Conservation (phyloP, 257 asterid genomes). For the Solanum peruvianum region DNA sequence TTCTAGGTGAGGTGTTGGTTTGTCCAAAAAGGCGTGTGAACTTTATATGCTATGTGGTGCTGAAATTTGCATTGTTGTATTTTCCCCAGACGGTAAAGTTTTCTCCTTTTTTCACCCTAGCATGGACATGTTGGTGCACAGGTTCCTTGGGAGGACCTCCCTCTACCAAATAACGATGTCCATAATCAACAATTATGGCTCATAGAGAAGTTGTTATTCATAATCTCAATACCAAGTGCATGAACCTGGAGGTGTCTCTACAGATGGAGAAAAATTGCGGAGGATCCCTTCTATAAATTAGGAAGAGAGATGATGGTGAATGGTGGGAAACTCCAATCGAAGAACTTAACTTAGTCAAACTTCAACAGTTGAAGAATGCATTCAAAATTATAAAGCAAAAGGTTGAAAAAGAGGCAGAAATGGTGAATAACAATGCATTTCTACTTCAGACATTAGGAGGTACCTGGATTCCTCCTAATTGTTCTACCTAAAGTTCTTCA, state of each 20-base stretch:
- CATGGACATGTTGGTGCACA: slow-evolving; percentile 11
- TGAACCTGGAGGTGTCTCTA: too few relatives aligned
- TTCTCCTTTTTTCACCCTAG: slow-evolving; percentile 50
- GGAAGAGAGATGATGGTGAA: too few relatives aligned
- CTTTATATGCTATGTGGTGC: slow-evolving; percentile 24
- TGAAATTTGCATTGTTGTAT: slow-evolving; percentile 32
- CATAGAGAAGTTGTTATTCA: too few relatives aligned
- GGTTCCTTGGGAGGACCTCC: background rate
- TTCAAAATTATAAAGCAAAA: background rate
- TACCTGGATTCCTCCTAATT: background rate
- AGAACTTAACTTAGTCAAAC: background rate
- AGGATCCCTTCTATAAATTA: too few relatives aligned
- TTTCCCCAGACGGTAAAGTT: slow-evolving; percentile 35
- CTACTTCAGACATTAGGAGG: background rate
- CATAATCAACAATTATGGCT: too few relatives aligned
- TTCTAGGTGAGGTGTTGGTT: slow-evolving; percentile 12
- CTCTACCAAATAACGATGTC: too few relatives aligned
- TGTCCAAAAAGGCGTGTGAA: slow-evolving; percentile 31
- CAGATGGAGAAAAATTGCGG: too few relatives aligned
- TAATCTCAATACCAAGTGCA: too few relatives aligned
- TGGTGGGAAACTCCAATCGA: slow-evolving; percentile 19
- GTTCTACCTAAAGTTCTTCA: background rate
- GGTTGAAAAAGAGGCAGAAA: background rate
- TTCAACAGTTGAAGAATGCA: background rate
- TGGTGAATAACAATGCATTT: background rate